Evolutionary conservation across 2,329 filamentous ascomycete genomes (phyloP).

Genomic region (Didymellaceae sp.): DNA sequence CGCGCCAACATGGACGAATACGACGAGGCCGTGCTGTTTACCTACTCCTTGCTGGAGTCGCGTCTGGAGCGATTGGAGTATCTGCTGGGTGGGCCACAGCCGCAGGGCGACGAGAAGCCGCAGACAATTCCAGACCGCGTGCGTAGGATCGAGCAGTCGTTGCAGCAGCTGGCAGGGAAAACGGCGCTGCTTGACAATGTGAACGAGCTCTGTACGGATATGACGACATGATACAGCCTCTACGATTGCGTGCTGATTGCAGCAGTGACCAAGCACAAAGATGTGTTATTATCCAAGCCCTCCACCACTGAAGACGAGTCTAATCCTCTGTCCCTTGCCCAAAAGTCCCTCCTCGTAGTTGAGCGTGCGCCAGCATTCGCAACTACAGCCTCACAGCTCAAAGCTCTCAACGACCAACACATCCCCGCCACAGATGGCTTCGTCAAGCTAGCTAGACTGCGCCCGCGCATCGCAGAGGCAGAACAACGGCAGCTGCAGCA

Average conservation of each 20-base stretch:
- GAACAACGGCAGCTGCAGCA: constrained; percentile 68
- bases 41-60: constrained; percentile 53
- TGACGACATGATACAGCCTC: neutral
- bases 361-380: constrained; percentile 54
- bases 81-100: constrained; percentile 47
- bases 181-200: constrained; percentile 50
- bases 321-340: constrained; percentile 28
- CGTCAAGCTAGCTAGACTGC: constrained; percentile 63
- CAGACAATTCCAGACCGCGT: constrained; percentile 45
- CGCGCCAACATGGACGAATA: constrained; percentile 44
- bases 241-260: constrained; percentile 19
- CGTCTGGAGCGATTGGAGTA: constrained; percentile 54
- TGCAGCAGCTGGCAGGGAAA: constrained; percentile 49
- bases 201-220: constrained; percentile 44
- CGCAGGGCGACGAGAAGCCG: constrained; percentile 29
- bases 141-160: constrained; percentile 45
- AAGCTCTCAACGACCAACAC: constrained; percentile 52
- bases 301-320: constrained; percentile 22
- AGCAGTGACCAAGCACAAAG: constrained; percentile 51
- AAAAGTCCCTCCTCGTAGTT: constrained; percentile 50
- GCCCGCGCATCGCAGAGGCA: constrained; percentile 67
- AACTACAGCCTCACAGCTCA: constrained; percentile 52
- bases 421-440: constrained; percentile 53
- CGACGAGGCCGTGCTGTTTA: constrained; percentile 50
- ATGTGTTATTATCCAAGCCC: constrained; percentile 43